Conservation (phyloP, 768 basidiomycete species). For the Boletus sp. region DNA sequence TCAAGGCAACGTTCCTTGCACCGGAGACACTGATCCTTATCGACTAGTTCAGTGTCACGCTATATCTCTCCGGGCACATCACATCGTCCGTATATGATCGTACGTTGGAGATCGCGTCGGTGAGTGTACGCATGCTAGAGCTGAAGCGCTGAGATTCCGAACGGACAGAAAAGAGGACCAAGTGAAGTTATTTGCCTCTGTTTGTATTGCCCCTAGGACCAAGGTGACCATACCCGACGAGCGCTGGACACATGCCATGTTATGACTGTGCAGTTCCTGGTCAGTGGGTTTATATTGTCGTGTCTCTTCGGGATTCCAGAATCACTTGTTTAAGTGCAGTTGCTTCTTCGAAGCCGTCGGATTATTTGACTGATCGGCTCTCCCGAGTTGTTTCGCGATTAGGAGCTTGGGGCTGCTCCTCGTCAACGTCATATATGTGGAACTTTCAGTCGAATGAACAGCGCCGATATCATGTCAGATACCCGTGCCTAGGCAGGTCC, state of each 20-base stretch:
- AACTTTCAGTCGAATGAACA: neutral
- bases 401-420: too few relatives aligned
- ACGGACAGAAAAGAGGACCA: too few relatives aligned
- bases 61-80: too few relatives aligned
- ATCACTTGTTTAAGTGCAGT: conserved; percentile 2
- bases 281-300: neutral
- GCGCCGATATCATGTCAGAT: neutral
- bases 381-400: neutral
- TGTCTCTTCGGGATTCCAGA: neutral
- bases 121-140: neutral
- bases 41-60: neutral
- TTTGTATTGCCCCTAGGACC: conserved; percentile 8
- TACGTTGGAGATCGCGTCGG: neutral
- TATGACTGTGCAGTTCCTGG: neutral
- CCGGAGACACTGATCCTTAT: neutral
- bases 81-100: neutral
- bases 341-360: neutral
- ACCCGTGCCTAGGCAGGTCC: neutral
- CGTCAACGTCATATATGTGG: neutral
- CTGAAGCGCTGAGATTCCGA: neutral
- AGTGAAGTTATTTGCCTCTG: conserved; percentile 9
- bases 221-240: conserved; percentile 8
- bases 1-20: too few relatives aligned
- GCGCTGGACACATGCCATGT: neutral
- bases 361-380: neutral